These are phyloP conservation scores for Sphagnum fallax DNA, from an alignment of 228 moss, liverwort and hornwort genomes.

Conservation along the genomic window DNA sequence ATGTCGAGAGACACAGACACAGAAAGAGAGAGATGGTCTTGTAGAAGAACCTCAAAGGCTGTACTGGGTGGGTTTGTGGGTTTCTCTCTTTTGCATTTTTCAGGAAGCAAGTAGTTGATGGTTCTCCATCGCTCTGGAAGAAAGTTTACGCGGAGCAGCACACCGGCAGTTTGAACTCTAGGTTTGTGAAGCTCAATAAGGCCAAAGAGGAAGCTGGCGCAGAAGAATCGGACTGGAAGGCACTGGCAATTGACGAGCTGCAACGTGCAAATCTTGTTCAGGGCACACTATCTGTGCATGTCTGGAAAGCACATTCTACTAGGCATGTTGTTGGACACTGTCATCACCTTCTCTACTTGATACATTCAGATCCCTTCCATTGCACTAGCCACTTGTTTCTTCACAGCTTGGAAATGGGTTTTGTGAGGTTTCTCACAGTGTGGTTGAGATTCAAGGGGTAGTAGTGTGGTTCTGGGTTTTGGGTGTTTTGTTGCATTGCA, in stretches of 20 bases:
- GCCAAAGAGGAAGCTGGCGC: constrained; percentile 10
- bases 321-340: constrained; percentile 22
- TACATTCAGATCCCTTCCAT: not conserved
- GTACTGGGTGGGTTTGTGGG: not conserved
- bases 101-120: constrained; percentile 49
- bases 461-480: not conserved
- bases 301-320: constrained; percentile 70
- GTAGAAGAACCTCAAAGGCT: not conserved
- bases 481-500: constrained; percentile 26
- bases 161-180: constrained; percentile 17
- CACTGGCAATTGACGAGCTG: constrained; percentile 35
- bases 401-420: not conserved
- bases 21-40: not conserved
- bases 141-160: constrained; percentile 24
- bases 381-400: not conserved
- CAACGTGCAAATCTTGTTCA: constrained; percentile 40
- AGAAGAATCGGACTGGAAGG: constrained; percentile 20
- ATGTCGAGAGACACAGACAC: not conserved
- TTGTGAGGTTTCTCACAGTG: no score
- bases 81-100: constrained; percentile 3
- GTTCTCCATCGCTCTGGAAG: constrained; percentile 45
- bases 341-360: not conserved
- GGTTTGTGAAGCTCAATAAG: constrained; percentile 15
- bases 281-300: constrained; percentile 38
- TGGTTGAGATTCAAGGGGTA: no score